Evolutionary conservation across 163 green algal species (phyloP).

Genomic region (Botryococcus braunii): DNA sequence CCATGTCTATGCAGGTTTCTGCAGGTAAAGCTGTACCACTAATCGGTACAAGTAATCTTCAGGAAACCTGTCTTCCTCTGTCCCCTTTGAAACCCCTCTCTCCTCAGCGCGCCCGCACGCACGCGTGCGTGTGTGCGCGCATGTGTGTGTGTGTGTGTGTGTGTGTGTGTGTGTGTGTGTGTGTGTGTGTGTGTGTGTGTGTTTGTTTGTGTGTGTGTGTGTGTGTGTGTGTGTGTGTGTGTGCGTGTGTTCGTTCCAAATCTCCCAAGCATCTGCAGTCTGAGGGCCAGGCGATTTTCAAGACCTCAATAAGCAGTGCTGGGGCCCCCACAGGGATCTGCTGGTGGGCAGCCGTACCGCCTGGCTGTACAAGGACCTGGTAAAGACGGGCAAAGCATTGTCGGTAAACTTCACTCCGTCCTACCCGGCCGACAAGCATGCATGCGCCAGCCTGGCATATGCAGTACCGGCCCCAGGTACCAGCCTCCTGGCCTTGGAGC

Average conservation of each 20-base stretch:
- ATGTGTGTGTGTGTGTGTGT: no score
- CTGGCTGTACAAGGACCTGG: slow-evolving; percentile 43
- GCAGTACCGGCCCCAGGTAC: slow-evolving; percentile 18
- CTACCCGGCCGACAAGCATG: slow-evolving; percentile 54
- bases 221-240: background rate
- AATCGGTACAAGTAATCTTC: no score
- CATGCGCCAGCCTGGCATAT: slow-evolving; percentile 27
- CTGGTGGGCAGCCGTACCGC: slow-evolving; percentile 37
- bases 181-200: no score
- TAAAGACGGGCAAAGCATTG: slow-evolving; percentile 37
- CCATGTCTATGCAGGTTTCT: no score
- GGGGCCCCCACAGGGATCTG: slow-evolving; percentile 23
- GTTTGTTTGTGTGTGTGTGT: background rate
- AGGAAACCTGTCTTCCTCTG: no score
- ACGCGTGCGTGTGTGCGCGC: no score
- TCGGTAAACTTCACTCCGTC: slow-evolving; percentile 18
- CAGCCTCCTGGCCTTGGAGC: slow-evolving; percentile 23
- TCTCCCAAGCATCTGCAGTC: background rate
- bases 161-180: no score
- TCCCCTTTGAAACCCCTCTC: no score
- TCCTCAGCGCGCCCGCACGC: no score
- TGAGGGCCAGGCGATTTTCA: background rate
- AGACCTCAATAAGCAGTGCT: background rate
- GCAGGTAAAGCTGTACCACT: no score
- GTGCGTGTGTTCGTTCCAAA: background rate